Base-by-base conservation (phyloP, 2,329 filamentous ascomycete species). In the Paracoccidioides brasiliensis region DNA sequence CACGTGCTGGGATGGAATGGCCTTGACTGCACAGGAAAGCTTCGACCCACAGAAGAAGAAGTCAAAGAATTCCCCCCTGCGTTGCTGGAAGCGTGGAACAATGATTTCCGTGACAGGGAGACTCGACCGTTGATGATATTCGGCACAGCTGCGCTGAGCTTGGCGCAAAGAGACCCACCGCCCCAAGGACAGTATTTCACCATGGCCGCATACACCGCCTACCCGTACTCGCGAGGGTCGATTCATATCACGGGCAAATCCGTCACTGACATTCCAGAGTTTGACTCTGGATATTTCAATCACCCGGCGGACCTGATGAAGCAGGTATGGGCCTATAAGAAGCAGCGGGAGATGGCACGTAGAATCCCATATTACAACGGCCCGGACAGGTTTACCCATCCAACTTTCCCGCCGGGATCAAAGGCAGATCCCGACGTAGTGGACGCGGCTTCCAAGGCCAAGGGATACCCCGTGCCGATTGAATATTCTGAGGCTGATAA, bases 291-390 rank as follows among this genome's bases (percentile, higher is more conserved):
- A 6, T 82, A 76, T 65, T 73, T 85, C 37, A 74, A 68, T 4
- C 77, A 83, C 53, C 61, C 69, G 10, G 68, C 81, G 59, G 76
- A 79, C 1, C 66, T 80, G n/a, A 82, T 85, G 62, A 80, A 76
- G 61, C 76, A 80, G 10, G 61, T 82, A 9, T 84, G 81, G 81
- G 76, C 72, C 0, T 86, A 86, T 71, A 86, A 86, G 67, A 79
- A 78, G 61, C 73, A 75, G n/a, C 79, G 83, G 2, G 81, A 84
- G 65, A 76, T 84, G 54, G 70, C 75, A 28, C 77, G 82, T 2
- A 77, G 80, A 12, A 78, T 80, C 63, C 66, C 73, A 2, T 71
- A 74, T 56, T 83, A 77, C 67, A 67, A 67, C 8, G 73, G 73
- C 33, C 69, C 73, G 57, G 55, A 75, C n/a, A 64, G 63, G 1